Conservation (phyloP, 169 alveolate genomes). For the Cryptosporidium baileyi region DNA sequence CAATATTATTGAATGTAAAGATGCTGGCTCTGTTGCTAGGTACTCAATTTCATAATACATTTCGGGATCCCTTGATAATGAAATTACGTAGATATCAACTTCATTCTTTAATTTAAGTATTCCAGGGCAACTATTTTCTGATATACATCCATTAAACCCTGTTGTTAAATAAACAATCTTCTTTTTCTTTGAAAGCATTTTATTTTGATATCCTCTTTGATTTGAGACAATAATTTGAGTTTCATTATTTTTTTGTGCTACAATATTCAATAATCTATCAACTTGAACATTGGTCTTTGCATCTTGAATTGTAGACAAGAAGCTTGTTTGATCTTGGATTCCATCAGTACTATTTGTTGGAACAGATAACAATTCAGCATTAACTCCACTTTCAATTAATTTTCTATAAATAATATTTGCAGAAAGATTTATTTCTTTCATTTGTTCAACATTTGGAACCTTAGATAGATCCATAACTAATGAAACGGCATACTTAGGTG, state of each 20-base stretch:
- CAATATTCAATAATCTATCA: constrained; percentile 36
- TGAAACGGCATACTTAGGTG: constrained; percentile 60
- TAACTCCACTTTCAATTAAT: constrained; percentile 31
- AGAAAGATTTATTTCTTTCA: constrained; percentile 55
- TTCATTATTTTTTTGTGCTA: constrained; percentile 21
- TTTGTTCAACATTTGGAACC: constrained; percentile 48
- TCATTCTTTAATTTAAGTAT: constrained; percentile 20
- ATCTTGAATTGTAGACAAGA: constrained; percentile 15
- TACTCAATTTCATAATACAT: constrained; percentile 55
- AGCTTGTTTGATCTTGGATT: background rate
- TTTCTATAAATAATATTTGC: constrained; percentile 61
- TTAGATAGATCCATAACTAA: constrained; percentile 61
- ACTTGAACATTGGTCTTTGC: background rate
- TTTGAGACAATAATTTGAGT: background rate
- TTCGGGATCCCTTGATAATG: constrained; percentile 30
- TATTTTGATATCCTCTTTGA: constrained; percentile 8
- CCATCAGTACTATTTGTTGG: constrained; percentile 4
- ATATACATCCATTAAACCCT: constrained; percentile 60
- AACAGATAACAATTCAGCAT: constrained; percentile 41
- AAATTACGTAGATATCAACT: constrained; percentile 18
- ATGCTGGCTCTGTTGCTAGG: constrained; percentile 17
- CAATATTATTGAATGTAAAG: constrained; percentile 26
- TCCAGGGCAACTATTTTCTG: constrained; percentile 58
- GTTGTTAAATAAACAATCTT: constrained; percentile 53
- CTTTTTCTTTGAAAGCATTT: background rate